A percentile compares a stretch with the other conserved stretches of the same genome.
Conservation (phyloP, 208 protist species). For the Trypanosoma mega region DNA sequence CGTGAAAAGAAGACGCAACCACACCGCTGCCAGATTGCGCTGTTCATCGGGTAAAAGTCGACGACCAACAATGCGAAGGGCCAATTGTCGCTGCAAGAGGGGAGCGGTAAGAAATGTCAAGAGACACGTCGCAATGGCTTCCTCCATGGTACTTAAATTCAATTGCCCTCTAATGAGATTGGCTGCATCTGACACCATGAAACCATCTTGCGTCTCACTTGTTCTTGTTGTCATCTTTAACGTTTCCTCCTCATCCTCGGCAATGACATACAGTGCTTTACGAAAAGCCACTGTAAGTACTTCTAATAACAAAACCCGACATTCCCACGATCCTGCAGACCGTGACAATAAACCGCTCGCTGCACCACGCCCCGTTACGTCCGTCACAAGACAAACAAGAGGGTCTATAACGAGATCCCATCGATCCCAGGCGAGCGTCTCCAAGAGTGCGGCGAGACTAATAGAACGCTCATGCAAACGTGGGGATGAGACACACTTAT, state of each 20-base stretch:
- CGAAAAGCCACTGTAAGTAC: slow-evolving; percentile 26
- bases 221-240: not conserved
- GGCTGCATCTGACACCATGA: not conserved
- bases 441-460: slow-evolving; percentile 21
- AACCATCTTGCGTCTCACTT: not conserved
- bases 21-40: slow-evolving; percentile 32
- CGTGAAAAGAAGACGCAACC: slow-evolving; percentile 35
- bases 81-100: slow-evolving; percentile 38
- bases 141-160: slow-evolving; percentile 25
- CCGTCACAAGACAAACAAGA: slow-evolving; percentile 18
- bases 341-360: slow-evolving; percentile 20
- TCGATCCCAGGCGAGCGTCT: slow-evolving; percentile 28
- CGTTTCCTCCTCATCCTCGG: slow-evolving; percentile 1
- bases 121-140: slow-evolving; percentile 25
- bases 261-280: slow-evolving; percentile 22
- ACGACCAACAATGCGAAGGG: slow-evolving; percentile 43
- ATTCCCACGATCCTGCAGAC: slow-evolving; percentile 29
- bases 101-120: slow-evolving; percentile 23
- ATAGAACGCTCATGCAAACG: slow-evolving; percentile 24
- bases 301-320: slow-evolving; percentile 28
- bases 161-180: slow-evolving; percentile 7
- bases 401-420: slow-evolving; percentile 31
- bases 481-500: slow-evolving; percentile 15
- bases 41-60: slow-evolving; percentile 47
- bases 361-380: not conserved